A percentile compares a stretch with the other conserved stretches of the same genome.
Conservation (phyloP, 768 basidiomycete species). For the Tricholoma matsutake region DNA sequence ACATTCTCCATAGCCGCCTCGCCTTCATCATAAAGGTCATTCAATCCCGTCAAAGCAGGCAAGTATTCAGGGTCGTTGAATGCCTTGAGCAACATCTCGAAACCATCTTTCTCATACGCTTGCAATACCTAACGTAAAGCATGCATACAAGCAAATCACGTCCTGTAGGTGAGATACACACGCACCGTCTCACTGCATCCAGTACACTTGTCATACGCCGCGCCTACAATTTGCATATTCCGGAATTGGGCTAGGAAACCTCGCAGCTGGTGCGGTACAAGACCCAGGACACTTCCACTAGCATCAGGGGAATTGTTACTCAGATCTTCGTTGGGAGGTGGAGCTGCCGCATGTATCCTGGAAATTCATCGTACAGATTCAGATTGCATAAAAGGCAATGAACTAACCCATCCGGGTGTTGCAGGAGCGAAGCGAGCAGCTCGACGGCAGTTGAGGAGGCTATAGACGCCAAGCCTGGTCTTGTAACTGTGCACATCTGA, state of each 20-base stretch:
- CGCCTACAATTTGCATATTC: slow-evolving; percentile 79
- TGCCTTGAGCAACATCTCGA: slow-evolving; percentile 72
- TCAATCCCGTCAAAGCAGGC: slow-evolving; percentile 74
- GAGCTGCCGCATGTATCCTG: slow-evolving; percentile 62
- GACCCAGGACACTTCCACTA: slow-evolving; percentile 64
- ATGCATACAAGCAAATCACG: not conserved
- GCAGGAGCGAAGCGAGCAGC: slow-evolving; percentile 81
- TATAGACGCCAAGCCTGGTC: slow-evolving; percentile 91
- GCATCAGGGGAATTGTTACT: slow-evolving; percentile 19
- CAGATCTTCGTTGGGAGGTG: slow-evolving; percentile 42
- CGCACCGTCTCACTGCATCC: slow-evolving; percentile 82
- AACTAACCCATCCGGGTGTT: slow-evolving; percentile 83
- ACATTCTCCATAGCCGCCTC: slow-evolving; percentile 67
- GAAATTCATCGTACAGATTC: not conserved
- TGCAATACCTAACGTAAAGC: slow-evolving; percentile 56
- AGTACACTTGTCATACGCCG: slow-evolving; percentile 84
- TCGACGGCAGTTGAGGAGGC: slow-evolving; percentile 93
- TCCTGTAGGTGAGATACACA: not conserved
- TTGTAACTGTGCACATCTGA: slow-evolving; percentile 98
- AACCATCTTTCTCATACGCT: slow-evolving; percentile 82
- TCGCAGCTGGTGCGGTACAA: slow-evolving; percentile 92
- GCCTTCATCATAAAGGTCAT: slow-evolving; percentile 72
- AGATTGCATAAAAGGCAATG: not conserved
- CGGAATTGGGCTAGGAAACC: slow-evolving; percentile 88
- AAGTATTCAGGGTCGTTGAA: slow-evolving; percentile 82